These are phyloP conservation scores for Westerdykella sp. DNA, from an alignment of 2,329 filamentous ascomycete species.

Conservation along the genomic window DNA sequence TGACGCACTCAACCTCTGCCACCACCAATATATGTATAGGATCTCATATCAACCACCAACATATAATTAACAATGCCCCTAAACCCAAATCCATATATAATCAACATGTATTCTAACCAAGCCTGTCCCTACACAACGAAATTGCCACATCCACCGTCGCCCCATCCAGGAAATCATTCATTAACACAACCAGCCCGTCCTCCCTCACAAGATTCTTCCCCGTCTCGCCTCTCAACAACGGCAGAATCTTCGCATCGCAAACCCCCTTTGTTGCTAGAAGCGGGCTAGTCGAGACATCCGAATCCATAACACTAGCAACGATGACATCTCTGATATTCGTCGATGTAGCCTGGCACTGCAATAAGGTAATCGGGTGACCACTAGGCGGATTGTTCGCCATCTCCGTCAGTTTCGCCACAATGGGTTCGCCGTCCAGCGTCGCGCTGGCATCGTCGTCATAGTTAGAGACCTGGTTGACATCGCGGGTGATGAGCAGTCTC, in stretches of 20 bases:
- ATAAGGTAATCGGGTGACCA: constrained; percentile 18
- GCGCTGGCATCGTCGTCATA: constrained; percentile 31
- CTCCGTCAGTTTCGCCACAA: constrained; percentile 19
- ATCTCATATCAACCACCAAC: no score
- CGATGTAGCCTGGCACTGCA: constrained; percentile 49
- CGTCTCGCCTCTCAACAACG: constrained; percentile 42
- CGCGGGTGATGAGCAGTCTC: constrained; percentile 22
- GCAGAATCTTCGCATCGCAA: constrained; percentile 45
- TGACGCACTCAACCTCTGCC: no score
- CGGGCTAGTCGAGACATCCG: constrained; percentile 41
- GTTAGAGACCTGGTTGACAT: constrained; percentile 23
- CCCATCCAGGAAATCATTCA: constrained; percentile 50
- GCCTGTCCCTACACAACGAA: constrained; percentile 35
- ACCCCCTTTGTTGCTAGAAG: constrained; percentile 46
- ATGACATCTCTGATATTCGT: constrained; percentile 46
- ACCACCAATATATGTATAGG: no score
- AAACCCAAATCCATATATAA: not conserved
- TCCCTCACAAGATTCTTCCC: constrained; percentile 34
- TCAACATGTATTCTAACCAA: constrained; percentile 14
- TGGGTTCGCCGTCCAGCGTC: constrained; percentile 25
- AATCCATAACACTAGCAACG: constrained; percentile 42
- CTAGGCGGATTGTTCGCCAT: constrained; percentile 17
- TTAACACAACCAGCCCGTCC: constrained; percentile 42
- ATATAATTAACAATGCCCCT: no score
- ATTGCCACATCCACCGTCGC: constrained; percentile 45